phyloP scores from a whole-genome alignment of 805 yeast species.

The Candida argentea region DNA sequence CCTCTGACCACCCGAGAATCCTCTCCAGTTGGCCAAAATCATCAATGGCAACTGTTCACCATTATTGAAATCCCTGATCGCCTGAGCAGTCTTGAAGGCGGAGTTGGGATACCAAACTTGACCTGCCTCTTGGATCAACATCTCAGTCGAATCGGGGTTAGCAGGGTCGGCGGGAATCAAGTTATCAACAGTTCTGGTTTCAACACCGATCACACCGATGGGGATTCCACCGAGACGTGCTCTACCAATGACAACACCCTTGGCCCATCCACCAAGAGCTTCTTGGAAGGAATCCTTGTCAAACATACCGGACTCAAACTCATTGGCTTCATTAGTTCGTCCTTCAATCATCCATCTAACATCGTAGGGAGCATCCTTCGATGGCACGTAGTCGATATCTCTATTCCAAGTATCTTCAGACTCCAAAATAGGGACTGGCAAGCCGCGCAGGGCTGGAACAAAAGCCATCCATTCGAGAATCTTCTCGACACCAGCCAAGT shows the following conservation, averaged over 20 bases:
- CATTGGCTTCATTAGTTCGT: slow-evolving; percentile 54
- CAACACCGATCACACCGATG: slow-evolving; percentile 95
- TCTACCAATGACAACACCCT: slow-evolving; percentile 97
- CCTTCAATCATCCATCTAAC: slow-evolving; percentile 95
- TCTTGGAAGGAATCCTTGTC: slow-evolving; percentile 93
- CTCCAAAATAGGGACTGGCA: slow-evolving; percentile 85
- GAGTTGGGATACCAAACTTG: slow-evolving; percentile 99
- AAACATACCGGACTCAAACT: slow-evolving; percentile 78
- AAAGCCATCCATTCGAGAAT: slow-evolving; percentile 94
- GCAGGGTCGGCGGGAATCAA: slow-evolving; percentile 97
- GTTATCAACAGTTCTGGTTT: slow-evolving; percentile 83
- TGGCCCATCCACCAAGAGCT: slow-evolving; percentile 97
- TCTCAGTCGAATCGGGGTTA: slow-evolving; percentile 87
- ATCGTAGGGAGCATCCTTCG: slow-evolving; percentile 65
- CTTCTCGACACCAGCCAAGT: slow-evolving; percentile 90
- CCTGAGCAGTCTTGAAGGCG: slow-evolving; percentile 98
- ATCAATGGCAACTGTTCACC: slow-evolving; percentile 97
- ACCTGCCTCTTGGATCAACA: slow-evolving; percentile 88
- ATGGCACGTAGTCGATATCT: slow-evolving; percentile 73
- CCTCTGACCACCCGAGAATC: slow-evolving; percentile 99
- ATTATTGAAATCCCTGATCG: slow-evolving; percentile 91
- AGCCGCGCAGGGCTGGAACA: slow-evolving; percentile 81
- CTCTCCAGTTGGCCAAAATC: slow-evolving; percentile 99
- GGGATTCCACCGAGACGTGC: slow-evolving; percentile 99
- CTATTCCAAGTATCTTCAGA: slow-evolving; percentile 89